These are phyloP conservation scores for Lyophyllum atratum DNA, from an alignment of 768 basidiomycete species.

Conservation along the genomic window DNA sequence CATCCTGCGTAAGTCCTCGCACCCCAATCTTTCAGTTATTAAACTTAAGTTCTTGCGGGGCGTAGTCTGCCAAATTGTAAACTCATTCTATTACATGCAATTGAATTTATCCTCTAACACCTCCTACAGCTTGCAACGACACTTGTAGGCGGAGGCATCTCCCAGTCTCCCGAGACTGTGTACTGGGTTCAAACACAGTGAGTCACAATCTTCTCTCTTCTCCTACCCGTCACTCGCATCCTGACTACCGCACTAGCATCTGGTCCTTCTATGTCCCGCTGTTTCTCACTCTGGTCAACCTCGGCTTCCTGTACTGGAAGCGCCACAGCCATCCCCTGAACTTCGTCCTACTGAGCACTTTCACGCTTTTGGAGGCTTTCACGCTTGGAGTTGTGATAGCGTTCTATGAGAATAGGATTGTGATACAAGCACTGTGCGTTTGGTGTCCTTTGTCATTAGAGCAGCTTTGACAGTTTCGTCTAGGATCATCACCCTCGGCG, in stretches of 20 bases:
- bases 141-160: constrained; percentile 73
- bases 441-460: neutral
- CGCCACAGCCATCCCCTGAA: constrained; percentile 90
- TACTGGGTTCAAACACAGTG: constrained; percentile 75
- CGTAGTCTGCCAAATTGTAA: constrained; percentile 73
- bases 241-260: constrained; percentile 37
- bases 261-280: constrained; percentile 85
- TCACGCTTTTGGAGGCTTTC: constrained; percentile 90
- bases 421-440: constrained; percentile 84
- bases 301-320: constrained; percentile 88
- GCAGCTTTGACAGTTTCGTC: neutral
- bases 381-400: constrained; percentile 85
- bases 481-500: constrained; percentile 85
- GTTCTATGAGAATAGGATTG: constrained; percentile 69
- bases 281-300: constrained; percentile 76
- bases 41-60: constrained; percentile 2
- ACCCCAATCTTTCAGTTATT: neutral
- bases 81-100: constrained; percentile 17
- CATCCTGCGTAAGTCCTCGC: constrained; percentile 75
- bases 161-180: constrained; percentile 58
- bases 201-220: constrained; percentile 24
- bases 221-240: neutral
- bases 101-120: neutral
- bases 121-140: constrained; percentile 64
- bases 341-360: constrained; percentile 78